Base-by-base conservation (phyloP, 2,329 filamentous ascomycete species). In the Clarireedia hainanense region DNA sequence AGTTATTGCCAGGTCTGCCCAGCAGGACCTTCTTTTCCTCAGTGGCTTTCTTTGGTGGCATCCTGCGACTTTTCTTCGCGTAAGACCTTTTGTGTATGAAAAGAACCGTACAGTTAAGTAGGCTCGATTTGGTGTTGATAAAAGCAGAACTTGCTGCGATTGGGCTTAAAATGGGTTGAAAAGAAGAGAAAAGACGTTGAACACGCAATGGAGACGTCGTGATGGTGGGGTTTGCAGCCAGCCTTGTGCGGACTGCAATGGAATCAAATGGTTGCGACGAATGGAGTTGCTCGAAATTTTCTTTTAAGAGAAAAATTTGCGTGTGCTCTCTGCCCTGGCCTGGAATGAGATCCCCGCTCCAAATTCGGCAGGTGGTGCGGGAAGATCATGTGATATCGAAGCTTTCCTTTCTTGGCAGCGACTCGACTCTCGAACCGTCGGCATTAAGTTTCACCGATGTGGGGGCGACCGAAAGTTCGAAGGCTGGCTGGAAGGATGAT, bases 1-100 rank as follows among this genome's bases (percentile, higher is more conserved):
- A 75, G 77, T 84, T 97, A 83, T 99, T 99, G 71, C 94, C 94
- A 64, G 94, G 94, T 72, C 94, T 83, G 74, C 94, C 94, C 75
- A 99, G 81, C 67, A 94, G 85, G 74, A 97, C 81, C 85, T 97
- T 97, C 81, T 97, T 89, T 81, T 96, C 88, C 68, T 89, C 84
- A 68, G 84, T 86, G 53, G 76, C 78, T 78, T 97, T 97, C 83
- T 99, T 99, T 73, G 94, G 94, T 76, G 90, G 80, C 94, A 99
- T 99, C 43, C 34, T 57, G 42, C 55, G 45, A 45, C 61, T 67
- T 40, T 62, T 72, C 74, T 78, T 81, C 68, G 78, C 77, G 78
- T 84, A 84, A 65, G 70, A 73, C 68, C 80, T 76, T 69, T 72
- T 75, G 72, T 75, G 73, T 48, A 78, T 64, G 68, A 73, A 65